Evolutionary conservation across 192 early-diverging fungal species (phyloP).

Genomic region (Coemansia sp.): DNA sequence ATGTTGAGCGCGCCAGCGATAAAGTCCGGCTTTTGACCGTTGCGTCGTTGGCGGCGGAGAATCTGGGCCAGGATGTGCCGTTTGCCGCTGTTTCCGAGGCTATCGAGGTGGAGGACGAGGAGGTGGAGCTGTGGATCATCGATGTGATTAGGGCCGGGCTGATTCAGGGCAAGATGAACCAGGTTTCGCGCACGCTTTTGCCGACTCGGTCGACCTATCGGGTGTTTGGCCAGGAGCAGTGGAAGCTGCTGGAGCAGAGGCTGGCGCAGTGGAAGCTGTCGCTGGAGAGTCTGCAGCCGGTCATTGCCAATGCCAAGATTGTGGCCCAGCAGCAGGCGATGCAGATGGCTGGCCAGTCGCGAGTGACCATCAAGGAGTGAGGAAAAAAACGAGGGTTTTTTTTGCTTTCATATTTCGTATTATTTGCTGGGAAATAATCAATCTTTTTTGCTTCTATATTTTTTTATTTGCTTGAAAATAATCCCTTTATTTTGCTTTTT

Average conservation of each 20-base stretch:
- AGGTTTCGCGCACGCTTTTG: conserved; percentile 76
- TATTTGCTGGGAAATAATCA: neutral
- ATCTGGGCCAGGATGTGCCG: conserved; percentile 66
- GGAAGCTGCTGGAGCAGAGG: conserved; percentile 68
- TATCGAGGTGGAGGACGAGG: conserved; percentile 71
- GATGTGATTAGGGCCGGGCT: conserved; percentile 89
- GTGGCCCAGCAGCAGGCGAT: conserved; percentile 59
- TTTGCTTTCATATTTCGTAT: neutral
- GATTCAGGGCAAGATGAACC: conserved; percentile 93
- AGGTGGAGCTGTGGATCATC: conserved; percentile 96
- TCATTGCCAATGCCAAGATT: conserved; percentile 85
- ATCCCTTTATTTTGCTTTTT: no score
- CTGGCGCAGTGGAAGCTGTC: conserved; percentile 80
- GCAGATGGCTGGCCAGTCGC: conserved; percentile 33
- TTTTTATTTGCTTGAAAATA: neutral
- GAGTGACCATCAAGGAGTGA: conserved; percentile 41
- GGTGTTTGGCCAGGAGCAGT: conserved; percentile 78
- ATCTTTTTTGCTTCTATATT: neutral
- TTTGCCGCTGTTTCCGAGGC: conserved; percentile 74
- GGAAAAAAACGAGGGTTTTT: neutral
- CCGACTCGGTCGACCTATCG: conserved; percentile 85
- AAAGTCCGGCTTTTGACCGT: conserved; percentile 90
- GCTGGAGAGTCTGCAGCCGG: conserved; percentile 76
- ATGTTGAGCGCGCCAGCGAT: conserved; percentile 58
- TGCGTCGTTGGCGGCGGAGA: conserved; percentile 71